These are phyloP conservation scores for Camellia granthamiana DNA, from an alignment of 148 eudicot species.

Conservation along the genomic window DNA sequence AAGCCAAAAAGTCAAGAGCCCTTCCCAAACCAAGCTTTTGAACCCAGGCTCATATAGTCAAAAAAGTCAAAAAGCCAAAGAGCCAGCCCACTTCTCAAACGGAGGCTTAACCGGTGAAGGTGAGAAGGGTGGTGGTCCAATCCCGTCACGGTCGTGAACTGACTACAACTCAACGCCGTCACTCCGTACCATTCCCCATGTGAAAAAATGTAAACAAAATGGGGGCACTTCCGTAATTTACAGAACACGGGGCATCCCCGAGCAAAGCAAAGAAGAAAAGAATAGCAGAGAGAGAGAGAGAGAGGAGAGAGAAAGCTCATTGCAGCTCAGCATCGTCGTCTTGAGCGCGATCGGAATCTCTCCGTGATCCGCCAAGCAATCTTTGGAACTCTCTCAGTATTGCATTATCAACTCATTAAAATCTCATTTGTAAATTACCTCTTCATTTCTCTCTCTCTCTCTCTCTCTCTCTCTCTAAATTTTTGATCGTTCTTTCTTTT, in stretches of 20 bases:
- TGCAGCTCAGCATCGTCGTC: slow-evolving; percentile 13
- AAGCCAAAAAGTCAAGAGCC: too few relatives aligned
- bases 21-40: too few relatives aligned
- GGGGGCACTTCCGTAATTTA: background rate
- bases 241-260: background rate
- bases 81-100: too few relatives aligned
- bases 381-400: slow-evolving; percentile 7
- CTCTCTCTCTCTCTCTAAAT: background rate
- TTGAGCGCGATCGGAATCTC: slow-evolving; percentile 10
- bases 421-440: background rate
- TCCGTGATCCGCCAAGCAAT: slow-evolving; percentile 3
- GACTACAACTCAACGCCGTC: too few relatives aligned
- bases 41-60: too few relatives aligned
- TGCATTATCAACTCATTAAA: slow-evolving; percentile 1
- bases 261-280: background rate
- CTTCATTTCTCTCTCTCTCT: background rate
- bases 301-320: slow-evolving; percentile 16
- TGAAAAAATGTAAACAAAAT: background rate
- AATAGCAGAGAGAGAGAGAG: background rate
- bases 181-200: background rate
- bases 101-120: too few relatives aligned
- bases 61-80: too few relatives aligned
- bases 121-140: too few relatives aligned
- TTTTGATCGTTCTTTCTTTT: background rate
- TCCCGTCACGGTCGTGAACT: too few relatives aligned